Percentiles rank a stretch among this genome's conserved stretches.
Conservation (phyloP, 257 asterid species). For the Voacanga thouarsii region DNA sequence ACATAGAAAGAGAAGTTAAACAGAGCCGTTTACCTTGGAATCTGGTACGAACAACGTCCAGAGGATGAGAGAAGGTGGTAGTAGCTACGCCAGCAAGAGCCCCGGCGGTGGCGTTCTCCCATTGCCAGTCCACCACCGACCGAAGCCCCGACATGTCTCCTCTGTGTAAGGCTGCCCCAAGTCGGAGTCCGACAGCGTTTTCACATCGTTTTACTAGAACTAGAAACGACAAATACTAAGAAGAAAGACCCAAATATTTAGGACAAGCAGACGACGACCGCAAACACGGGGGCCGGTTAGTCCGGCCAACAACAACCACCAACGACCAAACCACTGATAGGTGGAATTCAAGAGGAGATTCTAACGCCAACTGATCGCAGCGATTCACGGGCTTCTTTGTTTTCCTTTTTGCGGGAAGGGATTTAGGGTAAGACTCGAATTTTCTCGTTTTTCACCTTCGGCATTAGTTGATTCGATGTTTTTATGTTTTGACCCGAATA, state of each 20-base stretch:
- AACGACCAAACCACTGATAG: neutral
- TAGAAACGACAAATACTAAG: neutral
- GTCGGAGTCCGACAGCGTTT: neutral
- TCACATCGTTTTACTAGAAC: neutral
- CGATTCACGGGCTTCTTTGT: neutral
- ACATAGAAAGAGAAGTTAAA: neutral
- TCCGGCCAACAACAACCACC: neutral
- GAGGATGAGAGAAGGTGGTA: slow-evolving; percentile 79
- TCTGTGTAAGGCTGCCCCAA: slow-evolving; percentile 3
- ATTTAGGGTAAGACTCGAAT: neutral
- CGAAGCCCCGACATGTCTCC: slow-evolving; percentile 35
- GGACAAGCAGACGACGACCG: slow-evolving; percentile 6
- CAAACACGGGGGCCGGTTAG: neutral
- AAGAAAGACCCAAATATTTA: neutral
- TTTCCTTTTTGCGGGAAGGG: neutral
- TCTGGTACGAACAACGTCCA: slow-evolving; percentile 94
- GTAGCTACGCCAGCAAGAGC: slow-evolving; percentile 86
- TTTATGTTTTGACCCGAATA: too few species aligned
- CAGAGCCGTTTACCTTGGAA: slow-evolving; percentile 60
- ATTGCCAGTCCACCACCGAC: slow-evolving; percentile 69
- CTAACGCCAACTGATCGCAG: neutral
- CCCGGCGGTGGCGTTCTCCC: slow-evolving; percentile 98
- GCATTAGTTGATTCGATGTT: too few species aligned
- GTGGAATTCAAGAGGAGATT: neutral
- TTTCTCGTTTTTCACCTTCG: neutral